Percentiles rank a stretch among this genome's conserved stretches.
phyloP scores from a whole-genome alignment of 208 protist species.

The Leptomonas pyrrhocoris region DNA sequence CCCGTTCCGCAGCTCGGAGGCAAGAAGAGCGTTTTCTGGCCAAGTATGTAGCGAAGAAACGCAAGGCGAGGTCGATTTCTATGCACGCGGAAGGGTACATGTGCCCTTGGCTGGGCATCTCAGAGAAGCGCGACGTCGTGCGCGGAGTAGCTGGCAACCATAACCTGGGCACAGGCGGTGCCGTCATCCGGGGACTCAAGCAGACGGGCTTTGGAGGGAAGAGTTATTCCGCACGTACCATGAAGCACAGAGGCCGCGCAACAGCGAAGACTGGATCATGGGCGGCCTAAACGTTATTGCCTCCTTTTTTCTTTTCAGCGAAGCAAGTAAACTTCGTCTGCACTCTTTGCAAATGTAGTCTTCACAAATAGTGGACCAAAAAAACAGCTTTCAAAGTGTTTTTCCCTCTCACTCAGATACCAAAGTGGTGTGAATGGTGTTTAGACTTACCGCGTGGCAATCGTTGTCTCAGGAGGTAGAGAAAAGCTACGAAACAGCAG shows the following conservation, averaged over 20 bases:
- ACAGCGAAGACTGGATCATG: constrained; percentile 87
- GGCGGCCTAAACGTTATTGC: constrained; percentile 61
- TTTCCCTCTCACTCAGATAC: no score
- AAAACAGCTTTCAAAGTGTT: no score
- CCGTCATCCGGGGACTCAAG: constrained; percentile 74
- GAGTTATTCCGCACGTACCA: constrained; percentile 81
- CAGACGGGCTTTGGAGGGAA: constrained; percentile 79
- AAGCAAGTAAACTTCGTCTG: no score
- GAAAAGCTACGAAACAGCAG: no score
- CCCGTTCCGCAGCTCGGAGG: constrained; percentile 45
- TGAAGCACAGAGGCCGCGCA: constrained; percentile 70
- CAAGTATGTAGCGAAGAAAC: constrained; percentile 73
- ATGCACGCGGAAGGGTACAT: constrained; percentile 91
- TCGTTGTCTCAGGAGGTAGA: no score
- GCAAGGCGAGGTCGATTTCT: constrained; percentile 79
- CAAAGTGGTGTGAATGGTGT: no score
- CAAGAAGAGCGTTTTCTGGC: constrained; percentile 55
- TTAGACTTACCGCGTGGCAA: no score
- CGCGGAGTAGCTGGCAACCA: constrained; percentile 31
- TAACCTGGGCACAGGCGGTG: constrained; percentile 38
- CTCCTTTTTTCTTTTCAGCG: background rate
- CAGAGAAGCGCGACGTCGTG: constrained; percentile 43
- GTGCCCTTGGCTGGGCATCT: constrained; percentile 80
- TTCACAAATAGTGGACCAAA: no score
- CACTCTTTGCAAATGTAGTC: no score